phyloP scores from a whole-genome alignment of 345 rosid genomes.

The Trapa bicornis region DNA sequence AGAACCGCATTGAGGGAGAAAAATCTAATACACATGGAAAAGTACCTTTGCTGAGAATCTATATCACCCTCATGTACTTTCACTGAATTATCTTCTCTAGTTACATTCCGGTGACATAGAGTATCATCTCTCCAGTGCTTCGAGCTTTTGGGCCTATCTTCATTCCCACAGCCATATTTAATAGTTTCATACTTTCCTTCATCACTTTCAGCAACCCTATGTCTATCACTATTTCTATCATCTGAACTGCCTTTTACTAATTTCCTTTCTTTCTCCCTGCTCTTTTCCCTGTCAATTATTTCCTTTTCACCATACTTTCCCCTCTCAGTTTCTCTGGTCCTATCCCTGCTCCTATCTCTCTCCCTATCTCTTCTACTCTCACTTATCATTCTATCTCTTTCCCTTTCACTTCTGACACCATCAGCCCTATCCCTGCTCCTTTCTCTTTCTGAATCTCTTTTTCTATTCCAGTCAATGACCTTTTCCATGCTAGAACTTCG shows the following conservation, averaged over 20 bases:
- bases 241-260: conserved; percentile 13
- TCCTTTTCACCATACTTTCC: conserved; percentile 27
- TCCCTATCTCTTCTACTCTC: conserved; percentile 19
- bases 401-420: conserved; percentile 3
- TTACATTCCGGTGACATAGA: conserved; percentile 15
- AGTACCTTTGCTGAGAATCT: conserved; percentile 35
- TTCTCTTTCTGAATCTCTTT: conserved; percentile 8
- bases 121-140: conserved; percentile 21
- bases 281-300: conserved; percentile 28
- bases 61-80: conserved; percentile 18
- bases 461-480: conserved; percentile 4
- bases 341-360: conserved; percentile 32
- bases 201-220: conserved; percentile 27
- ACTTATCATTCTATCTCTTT: conserved; percentile 2
- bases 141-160: conserved; percentile 22
- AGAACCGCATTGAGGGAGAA: neutral
- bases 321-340: conserved; percentile 22
- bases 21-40: neutral
- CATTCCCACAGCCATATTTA: conserved; percentile 16
- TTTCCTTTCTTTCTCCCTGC: conserved; percentile 23
- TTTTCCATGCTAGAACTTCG: conserved; percentile 7
- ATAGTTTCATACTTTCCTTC: conserved; percentile 21
- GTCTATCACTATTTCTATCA: conserved; percentile 34
- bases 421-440: conserved; percentile 7
- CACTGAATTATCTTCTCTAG: conserved; percentile 17